A percentile compares a stretch with the other conserved stretches of the same genome.
Conservation (phyloP, 768 basidiomycete species). For the Lenzites betulinus region DNA sequence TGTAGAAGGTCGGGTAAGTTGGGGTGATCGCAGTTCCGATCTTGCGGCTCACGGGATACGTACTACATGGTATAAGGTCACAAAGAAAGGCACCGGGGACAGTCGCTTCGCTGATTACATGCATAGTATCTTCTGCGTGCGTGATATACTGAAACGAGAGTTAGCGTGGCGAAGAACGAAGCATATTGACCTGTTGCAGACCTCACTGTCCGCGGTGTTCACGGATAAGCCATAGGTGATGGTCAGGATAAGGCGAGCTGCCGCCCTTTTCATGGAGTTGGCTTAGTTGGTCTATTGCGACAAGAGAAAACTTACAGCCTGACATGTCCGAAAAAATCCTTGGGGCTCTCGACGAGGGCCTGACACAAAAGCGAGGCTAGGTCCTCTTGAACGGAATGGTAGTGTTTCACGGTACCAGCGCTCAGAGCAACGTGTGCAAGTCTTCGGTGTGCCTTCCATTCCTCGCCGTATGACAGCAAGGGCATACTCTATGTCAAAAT, state of each 20-base stretch:
- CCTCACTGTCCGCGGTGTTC: constrained; percentile 12
- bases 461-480: constrained; percentile 26
- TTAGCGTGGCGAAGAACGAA: neutral
- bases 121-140: constrained; percentile 40
- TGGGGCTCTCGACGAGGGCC: constrained; percentile 3
- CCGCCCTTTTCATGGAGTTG: neutral
- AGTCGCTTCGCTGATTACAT: constrained; percentile 34
- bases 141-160: constrained; percentile 36
- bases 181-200: neutral
- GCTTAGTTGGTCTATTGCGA: neutral
- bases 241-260: constrained; percentile 4
- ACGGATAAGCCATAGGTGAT: constrained; percentile 11
- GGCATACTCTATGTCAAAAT: constrained; percentile 28
- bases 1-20: neutral
- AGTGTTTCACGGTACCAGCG: constrained; percentile 34
- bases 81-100: constrained; percentile 47
- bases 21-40: neutral
- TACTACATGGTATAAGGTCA: constrained; percentile 15
- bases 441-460: constrained; percentile 31
- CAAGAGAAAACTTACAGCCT: constrained; percentile 4
- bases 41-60: neutral
- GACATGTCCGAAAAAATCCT: constrained; percentile 12
- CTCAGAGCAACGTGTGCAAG: constrained; percentile 35
- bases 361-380: constrained; percentile 23
- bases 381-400: constrained; percentile 34